Evolutionary conservation across 371 early-diverging fungal genomes (phyloP), one percentile per base, ranked within the genome.

Genomic region (Zychaea mexicana): DNA sequence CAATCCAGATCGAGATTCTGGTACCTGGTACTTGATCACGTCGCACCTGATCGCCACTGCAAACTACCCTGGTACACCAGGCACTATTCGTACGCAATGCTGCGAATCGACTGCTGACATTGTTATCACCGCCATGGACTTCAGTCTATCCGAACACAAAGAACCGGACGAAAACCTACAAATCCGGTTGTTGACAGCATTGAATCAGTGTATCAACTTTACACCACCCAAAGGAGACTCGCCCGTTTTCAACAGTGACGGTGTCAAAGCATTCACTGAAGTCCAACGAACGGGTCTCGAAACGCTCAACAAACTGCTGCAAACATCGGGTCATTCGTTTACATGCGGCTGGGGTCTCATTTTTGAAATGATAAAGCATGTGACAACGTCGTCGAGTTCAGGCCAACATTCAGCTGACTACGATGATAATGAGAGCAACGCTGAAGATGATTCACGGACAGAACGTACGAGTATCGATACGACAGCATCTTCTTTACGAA

Each of bases 241-340:
- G 31, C 28, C 55, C 0, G n/a, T 52, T 3, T 57, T 57, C 17
- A 55, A 63, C 33, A 64, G 19, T 7, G 46, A 57, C 2, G 55
- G 39, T n/a, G 49, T 30, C 67, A 17, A 75, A 30, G 64, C 69
- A 0, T 79, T 80, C 45, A 75, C 77, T 2, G 96, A 93, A 39
- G 92, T 96, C 2, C 93, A 94, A 61, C 91, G 90, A 57, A 87
- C 87, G 74, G 92, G 90, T 0, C 71, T 98, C 27, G 97, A 96
- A 64, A 96, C 94, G 0, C 79, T 98, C 54, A 88, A 95, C 72
- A 94, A 91, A 65, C 68, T 97, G 4, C 76, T 98, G 31, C 96
- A 97, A 70, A 92, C 91, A 1, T 90, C 92, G 31, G 98, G 98
- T 0, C 96, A 96, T 63, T 91, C 94, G 21, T 80, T 98, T 47